Conservation (phyloP, 768 basidiomycete genomes). For the Lepiota venenata region DNA sequence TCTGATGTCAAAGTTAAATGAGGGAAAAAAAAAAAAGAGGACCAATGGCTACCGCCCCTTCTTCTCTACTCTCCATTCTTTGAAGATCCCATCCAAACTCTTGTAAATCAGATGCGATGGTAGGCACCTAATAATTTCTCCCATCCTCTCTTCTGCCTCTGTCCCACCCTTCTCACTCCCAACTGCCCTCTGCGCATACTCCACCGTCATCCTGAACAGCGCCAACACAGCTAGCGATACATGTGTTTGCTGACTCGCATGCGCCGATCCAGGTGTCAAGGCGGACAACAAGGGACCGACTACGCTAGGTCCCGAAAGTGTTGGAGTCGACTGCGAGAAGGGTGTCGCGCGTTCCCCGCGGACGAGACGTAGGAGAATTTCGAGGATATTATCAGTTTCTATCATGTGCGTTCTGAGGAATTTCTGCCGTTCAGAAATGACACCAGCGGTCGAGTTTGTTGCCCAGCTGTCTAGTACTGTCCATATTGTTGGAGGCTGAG, state of each 20-base stretch:
- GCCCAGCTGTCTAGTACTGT: slow-evolving; percentile 91
- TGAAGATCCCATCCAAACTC: slow-evolving; percentile 92
- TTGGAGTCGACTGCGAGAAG: slow-evolving; percentile 59
- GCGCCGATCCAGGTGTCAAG: slow-evolving; percentile 70
- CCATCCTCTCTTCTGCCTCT: slow-evolving; percentile 73
- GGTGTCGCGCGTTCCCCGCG: slow-evolving; percentile 82
- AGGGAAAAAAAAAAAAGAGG: neutral
- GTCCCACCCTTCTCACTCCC: slow-evolving; percentile 60
- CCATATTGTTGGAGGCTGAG: slow-evolving; percentile 87
- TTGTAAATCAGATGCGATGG: slow-evolving; percentile 87
- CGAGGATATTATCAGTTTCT: slow-evolving; percentile 84
- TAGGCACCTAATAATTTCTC: slow-evolving; percentile 87
- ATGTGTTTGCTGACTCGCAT: slow-evolving; percentile 89
- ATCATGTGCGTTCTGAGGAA: slow-evolving; percentile 89
- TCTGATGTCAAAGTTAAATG: neutral
- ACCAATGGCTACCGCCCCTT: slow-evolving; percentile 50
- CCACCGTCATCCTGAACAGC: slow-evolving; percentile 80
- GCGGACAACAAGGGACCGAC: slow-evolving; percentile 72
- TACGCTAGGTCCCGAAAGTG: slow-evolving; percentile 57
- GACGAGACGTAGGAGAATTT: slow-evolving; percentile 89
- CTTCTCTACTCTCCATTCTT: slow-evolving; percentile 86
- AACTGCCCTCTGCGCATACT: slow-evolving; percentile 71
- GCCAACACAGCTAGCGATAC: slow-evolving; percentile 92
- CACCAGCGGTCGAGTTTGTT: slow-evolving; percentile 75
- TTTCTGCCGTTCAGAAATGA: slow-evolving; percentile 71